These are phyloP conservation scores for Neurospora cerealis DNA, from an alignment of 495 filamentous ascomycete genomes.

Conservation along the genomic window DNA sequence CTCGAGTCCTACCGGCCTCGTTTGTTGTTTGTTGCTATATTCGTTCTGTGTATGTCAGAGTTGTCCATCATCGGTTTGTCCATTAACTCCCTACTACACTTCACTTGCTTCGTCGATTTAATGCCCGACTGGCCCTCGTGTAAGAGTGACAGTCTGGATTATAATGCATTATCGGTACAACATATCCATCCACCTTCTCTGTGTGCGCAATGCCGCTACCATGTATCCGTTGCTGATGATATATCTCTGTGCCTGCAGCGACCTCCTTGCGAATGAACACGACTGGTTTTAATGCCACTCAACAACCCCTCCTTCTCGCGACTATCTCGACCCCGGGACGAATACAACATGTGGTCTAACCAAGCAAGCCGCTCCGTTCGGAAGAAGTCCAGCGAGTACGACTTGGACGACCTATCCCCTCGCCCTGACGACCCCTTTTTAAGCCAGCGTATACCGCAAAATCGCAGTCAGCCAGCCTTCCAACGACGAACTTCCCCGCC, in stretches of 20 bases:
- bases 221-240: neutral
- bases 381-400: constrained; percentile 31
- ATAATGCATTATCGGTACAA: neutral
- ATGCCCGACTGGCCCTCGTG: neutral
- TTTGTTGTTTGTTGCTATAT: neutral
- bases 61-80: neutral
- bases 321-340: constrained; percentile 13
- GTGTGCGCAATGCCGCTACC: neutral
- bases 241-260: neutral
- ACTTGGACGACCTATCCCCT: constrained; percentile 32
- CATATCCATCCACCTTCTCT: neutral
- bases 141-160: neutral
- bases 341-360: constrained; percentile 6
- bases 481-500: neutral
- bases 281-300: neutral
- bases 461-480: neutral
- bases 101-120: neutral
- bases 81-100: neutral
- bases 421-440: constrained; percentile 27
- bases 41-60: neutral
- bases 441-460: constrained; percentile 1
- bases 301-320: constrained; percentile 19
- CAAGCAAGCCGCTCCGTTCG: constrained; percentile 12
- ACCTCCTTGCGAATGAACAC: neutral
- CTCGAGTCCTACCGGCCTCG: neutral